Base-by-base conservation (phyloP, 1,139 yeast genomes). In the Blastobotrys apis region DNA sequence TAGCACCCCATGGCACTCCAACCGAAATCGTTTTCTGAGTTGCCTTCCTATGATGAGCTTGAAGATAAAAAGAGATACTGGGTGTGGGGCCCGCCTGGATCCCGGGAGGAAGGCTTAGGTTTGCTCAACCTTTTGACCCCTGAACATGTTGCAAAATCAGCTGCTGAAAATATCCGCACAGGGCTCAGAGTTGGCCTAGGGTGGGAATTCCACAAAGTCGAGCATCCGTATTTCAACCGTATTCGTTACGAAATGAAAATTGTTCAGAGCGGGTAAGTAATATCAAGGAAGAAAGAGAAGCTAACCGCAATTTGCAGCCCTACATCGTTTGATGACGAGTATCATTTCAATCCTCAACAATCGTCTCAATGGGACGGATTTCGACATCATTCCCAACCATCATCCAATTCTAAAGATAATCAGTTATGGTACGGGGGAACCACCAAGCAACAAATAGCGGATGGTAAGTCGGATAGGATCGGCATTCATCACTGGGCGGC, bases 321-420 rank as follows among this genome's bases (percentile, higher is more conserved):
- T 10, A 53, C 62, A 12, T 57, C 64, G 8, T 67, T 63, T 44
- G 63, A 65, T 64, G 67, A 63, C 44, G 66, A 66, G 10, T 48
- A 62, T 40, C 50, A 66, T 13, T 66, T 63, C 43, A 49, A 49
- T 52, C 52, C 39, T 39, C 59, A 35, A 50, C 56, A 25, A 22
- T 5, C 19, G 25, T 20, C 26, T 9, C 26, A 15, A 20, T 25
- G 30, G 8, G 4, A 35, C n/a, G 38, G 38, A 15, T 10, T 13
- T 35, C 4, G 16, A 13, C 20, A 9, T n/a, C 13, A 16, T 31
- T 5, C 20, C 33, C 16, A 51, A 37, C 15, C 34, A 5, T 16
- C 39, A 19, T 36, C 35, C 29, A 10, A n/a, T n/a, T n/a, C n/a
- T n/a, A 44, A 37, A 5, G 33, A 13, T 23, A 29, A 25, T 12